Evolutionary conservation across 2,329 filamentous ascomycete species (phyloP).

Genomic region (Penicillium aurantiogriseum): DNA sequence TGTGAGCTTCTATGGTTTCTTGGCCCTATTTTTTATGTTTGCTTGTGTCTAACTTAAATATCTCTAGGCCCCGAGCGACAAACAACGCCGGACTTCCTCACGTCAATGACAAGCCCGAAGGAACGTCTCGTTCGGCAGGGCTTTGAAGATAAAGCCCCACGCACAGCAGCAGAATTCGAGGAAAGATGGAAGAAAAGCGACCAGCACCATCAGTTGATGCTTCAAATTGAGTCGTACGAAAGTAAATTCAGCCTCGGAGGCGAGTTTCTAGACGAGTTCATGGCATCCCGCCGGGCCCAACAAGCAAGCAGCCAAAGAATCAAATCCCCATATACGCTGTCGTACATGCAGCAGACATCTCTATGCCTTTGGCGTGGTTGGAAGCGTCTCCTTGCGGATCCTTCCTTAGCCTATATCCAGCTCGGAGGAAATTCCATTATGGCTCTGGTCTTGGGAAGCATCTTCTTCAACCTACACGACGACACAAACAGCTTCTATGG

Average conservation of each 20-base stretch:
- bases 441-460: constrained; percentile 70
- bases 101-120: constrained; percentile 61
- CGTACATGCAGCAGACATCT: constrained; percentile 67
- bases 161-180: constrained; percentile 67
- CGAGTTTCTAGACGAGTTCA: constrained; percentile 32
- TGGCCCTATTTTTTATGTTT: not conserved
- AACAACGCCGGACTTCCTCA: constrained; percentile 67
- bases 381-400: constrained; percentile 70
- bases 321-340: constrained; percentile 78
- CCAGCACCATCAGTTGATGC: constrained; percentile 39
- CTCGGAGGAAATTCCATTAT: constrained; percentile 66
- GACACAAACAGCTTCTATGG: constrained; percentile 69
- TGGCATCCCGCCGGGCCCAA: constrained; percentile 35
- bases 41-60: not conserved
- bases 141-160: constrained; percentile 60
- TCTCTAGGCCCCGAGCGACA: constrained; percentile 53
- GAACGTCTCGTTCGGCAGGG: constrained; percentile 57
- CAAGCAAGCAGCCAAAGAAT: constrained; percentile 50
- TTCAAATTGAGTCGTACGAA: constrained; percentile 42
- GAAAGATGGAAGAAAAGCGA: constrained; percentile 52
- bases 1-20: constrained; percentile 38
- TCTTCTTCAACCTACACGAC: constrained; percentile 71
- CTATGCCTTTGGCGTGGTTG: constrained; percentile 79
- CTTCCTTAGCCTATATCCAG: constrained; percentile 65
- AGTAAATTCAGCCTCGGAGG: constrained; percentile 38